Percentiles rank a stretch among this genome's conserved stretches.
Conservation (phyloP, 2,329 filamentous ascomycete genomes). For the Sporothrix dimorphospora region DNA sequence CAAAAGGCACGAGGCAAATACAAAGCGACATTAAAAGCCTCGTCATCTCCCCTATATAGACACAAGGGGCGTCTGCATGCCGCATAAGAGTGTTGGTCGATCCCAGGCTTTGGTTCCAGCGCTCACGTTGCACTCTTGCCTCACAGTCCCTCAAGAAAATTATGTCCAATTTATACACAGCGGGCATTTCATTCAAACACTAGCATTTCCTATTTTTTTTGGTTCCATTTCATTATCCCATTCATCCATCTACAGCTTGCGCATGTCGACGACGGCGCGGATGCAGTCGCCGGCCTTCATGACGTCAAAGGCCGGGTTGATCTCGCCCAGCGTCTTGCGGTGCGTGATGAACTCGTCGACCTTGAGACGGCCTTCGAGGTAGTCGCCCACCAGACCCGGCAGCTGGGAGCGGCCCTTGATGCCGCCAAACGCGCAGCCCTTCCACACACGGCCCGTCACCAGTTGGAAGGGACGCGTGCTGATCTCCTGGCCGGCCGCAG, state of each 20-base stretch:
- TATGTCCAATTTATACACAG: neutral
- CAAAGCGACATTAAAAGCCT: constrained; percentile 2
- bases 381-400: constrained; percentile 83
- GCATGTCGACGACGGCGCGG: constrained; percentile 81
- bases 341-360: constrained; percentile 99
- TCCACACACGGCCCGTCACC: constrained; percentile 96
- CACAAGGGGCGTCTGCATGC: neutral
- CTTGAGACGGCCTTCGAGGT: constrained; percentile 87
- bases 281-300: constrained; percentile 99
- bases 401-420: constrained; percentile 97
- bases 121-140: too few relatives aligned
- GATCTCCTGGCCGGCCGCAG: constrained; percentile 94
- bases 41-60: neutral
- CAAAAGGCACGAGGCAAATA: neutral
- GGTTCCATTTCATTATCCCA: neutral
- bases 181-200: neutral
- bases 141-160: neutral
- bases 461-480: constrained; percentile 92
- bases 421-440: constrained; percentile 94
- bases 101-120: neutral
- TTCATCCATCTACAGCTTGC: constrained; percentile 36
- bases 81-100: neutral
- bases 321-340: constrained; percentile 76
- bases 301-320: constrained; percentile 83
- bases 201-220: constrained; percentile 4